Evolutionary conservation across 1,284 basidiomycete genomes (phyloP), one percentile per base, ranked within the genome.

Genomic region (Grifola frondosa): DNA sequence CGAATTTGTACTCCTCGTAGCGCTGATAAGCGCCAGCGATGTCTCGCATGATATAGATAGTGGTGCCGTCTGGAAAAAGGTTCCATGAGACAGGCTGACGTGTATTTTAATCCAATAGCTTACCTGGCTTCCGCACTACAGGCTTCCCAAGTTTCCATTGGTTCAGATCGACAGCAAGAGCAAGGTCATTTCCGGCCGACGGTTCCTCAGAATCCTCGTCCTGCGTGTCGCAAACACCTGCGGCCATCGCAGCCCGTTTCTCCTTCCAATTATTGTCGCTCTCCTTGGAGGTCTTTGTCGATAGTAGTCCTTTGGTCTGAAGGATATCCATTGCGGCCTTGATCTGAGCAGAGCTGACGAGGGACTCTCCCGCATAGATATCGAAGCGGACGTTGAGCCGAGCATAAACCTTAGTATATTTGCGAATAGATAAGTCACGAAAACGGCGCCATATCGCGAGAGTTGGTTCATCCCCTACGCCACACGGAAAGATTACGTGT

Each of bases 1-100:
- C 93, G 56, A 97, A 96, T 45, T 88, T 79, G 75, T 92, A 92
- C 62, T 88, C 84, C 54, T 91, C 84, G 71, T 85, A 92, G 53
- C 95, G 88, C 71, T 97, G 90, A 55, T 88, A 84, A 0, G 94
- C 93, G 33, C 87, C 95, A 30, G 85, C 95, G 48, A 98, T 91
- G 69, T 99, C 96, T 49, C 95, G 90, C 17, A 94, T 97, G 50
- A 98, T 82, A 69, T 99, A 99, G 54, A 97, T 94, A 0, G 91
- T 91, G 5, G 95, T 97, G 22, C 95, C 96, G 60, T 98, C 95
- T 90, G 56, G 13, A 42, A 29, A 23, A 16, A 20, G 4, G 10
- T 10, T 26, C 22, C n/a, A 30, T 33, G 16, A 9, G 12, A 26
- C 22, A 22, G 17, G 26, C 8, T 33, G 28, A n/a, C n/a, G n/a